phyloP scores from a whole-genome alignment of 805 yeast genomes.

The Metschnikowia santaceciliae region DNA sequence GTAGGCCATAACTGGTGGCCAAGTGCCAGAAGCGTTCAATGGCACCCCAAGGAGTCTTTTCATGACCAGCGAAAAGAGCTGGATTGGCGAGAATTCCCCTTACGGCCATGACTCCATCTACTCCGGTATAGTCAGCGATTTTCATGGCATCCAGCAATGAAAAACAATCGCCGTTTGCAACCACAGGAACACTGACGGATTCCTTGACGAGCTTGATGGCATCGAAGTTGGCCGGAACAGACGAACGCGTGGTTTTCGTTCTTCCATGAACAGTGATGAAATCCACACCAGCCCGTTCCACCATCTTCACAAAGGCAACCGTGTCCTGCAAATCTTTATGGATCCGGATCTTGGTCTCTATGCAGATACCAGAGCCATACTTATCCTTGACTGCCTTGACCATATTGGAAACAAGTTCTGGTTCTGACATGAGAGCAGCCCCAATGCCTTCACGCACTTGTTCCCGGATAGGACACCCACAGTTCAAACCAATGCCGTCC shows the following conservation, averaged over 20 bases:
- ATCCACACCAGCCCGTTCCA: constrained; percentile 88
- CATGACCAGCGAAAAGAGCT: constrained; percentile 73
- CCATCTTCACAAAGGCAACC: constrained; percentile 60
- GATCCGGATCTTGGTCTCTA: constrained; percentile 90
- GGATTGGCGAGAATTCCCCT: constrained; percentile 87
- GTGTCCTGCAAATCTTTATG: constrained; percentile 76
- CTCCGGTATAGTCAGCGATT: constrained; percentile 66
- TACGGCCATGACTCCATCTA: constrained; percentile 94
- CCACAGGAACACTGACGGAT: constrained; percentile 65
- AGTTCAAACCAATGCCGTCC: constrained; percentile 91
- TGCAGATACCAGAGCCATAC: constrained; percentile 66
- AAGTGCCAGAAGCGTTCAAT: constrained; percentile 80
- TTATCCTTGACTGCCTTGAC: constrained; percentile 74
- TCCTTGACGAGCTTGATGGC: constrained; percentile 68
- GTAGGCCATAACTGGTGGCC: constrained; percentile 76
- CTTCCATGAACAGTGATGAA: constrained; percentile 94
- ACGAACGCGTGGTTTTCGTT: constrained; percentile 77
- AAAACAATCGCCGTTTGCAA: constrained; percentile 98
- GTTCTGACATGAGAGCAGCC: constrained; percentile 86
- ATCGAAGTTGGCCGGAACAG: constrained; percentile 76
- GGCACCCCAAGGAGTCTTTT: constrained; percentile 84
- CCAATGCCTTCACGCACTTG: constrained; percentile 96
- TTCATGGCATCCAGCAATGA: constrained; percentile 55
- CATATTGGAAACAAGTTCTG: constrained; percentile 78
- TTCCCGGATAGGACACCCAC: constrained; percentile 96